A percentile compares a stretch with the other conserved stretches of the same genome.
These are phyloP conservation scores for Penstemon barbatus DNA, from an alignment of 257 asterid genomes.

Conservation along the genomic window DNA sequence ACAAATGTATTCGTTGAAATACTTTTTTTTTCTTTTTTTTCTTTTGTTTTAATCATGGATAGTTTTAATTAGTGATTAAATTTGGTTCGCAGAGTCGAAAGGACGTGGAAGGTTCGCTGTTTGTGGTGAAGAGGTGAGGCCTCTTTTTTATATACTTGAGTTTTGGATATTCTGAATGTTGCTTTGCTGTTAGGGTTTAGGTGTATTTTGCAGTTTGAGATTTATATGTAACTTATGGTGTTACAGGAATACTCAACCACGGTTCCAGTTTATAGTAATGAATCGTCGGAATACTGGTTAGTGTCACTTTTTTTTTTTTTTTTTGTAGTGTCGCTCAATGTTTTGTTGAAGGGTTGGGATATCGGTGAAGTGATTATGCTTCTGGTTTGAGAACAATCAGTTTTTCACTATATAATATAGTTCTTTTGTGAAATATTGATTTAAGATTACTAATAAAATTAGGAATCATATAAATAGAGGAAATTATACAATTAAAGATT, in stretches of 20 bases:
- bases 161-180: conserved; percentile 27
- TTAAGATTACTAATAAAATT: background rate
- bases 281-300: conserved; percentile 75
- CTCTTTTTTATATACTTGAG: background rate
- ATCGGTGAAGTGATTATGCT: conserved; percentile 2
- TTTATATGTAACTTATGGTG: conserved; percentile 2
- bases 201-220: background rate
- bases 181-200: conserved; percentile 14
- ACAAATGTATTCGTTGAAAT: conserved; percentile 12
- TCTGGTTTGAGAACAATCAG: background rate
- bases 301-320: conserved; percentile 1
- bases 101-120: conserved; percentile 93
- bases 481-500: background rate
- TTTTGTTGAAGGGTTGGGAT: conserved; percentile 11
- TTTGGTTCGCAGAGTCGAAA: conserved; percentile 71
- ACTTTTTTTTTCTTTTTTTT: background rate
- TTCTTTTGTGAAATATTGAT: background rate
- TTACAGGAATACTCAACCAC: conserved; percentile 70
- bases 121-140: conserved; percentile 82
- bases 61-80: conserved; percentile 19
- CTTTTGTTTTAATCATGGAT: background rate
- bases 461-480: background rate
- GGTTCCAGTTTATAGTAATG: conserved; percentile 90
- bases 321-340: too few relatives aligned
- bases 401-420: background rate